Conservation (phyloP, 2,329 filamentous ascomycete genomes). For the Penicillium sp. region DNA sequence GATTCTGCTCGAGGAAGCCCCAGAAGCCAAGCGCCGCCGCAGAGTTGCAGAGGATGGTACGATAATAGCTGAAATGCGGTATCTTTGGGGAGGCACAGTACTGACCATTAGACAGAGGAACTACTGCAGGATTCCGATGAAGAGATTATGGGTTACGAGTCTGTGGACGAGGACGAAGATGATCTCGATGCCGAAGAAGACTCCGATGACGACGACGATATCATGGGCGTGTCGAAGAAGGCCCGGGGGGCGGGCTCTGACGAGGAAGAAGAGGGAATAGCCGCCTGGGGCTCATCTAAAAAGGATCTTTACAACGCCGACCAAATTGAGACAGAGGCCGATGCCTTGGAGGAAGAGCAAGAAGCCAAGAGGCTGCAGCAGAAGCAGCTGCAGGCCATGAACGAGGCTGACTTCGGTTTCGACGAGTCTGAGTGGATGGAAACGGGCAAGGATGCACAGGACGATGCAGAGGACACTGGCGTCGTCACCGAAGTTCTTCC, state of each 20-base stretch:
- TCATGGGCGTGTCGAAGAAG: slow-evolving; percentile 25
- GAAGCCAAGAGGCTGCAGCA: slow-evolving; percentile 87
- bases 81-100: not conserved
- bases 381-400: slow-evolving; percentile 87
- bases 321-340: slow-evolving; percentile 66
- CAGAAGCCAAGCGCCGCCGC: slow-evolving; percentile 73
- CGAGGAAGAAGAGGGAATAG: slow-evolving; percentile 58
- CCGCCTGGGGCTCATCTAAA: slow-evolving; percentile 84
- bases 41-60: slow-evolving; percentile 68
- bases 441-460: slow-evolving; percentile 48
- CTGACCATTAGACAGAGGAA: slow-evolving; percentile 49
- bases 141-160: slow-evolving; percentile 59
- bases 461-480: slow-evolving; percentile 51
- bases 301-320: slow-evolving; percentile 95
- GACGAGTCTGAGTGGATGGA: slow-evolving; percentile 85
- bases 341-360: slow-evolving; percentile 85
- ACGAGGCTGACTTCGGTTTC: slow-evolving; percentile 89
- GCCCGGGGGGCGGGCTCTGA: slow-evolving; percentile 30
- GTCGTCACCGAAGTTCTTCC: slow-evolving; percentile 86
- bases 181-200: slow-evolving; percentile 49
- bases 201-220: slow-evolving; percentile 39
- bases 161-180: slow-evolving; percentile 49
- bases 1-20: slow-evolving; percentile 80
- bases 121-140: slow-evolving; percentile 63
- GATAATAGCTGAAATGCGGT: slow-evolving; percentile 1